These are phyloP conservation scores for Stereum hirsutum DNA, from an alignment of 1,284 basidiomycete species.

Conservation along the genomic window DNA sequence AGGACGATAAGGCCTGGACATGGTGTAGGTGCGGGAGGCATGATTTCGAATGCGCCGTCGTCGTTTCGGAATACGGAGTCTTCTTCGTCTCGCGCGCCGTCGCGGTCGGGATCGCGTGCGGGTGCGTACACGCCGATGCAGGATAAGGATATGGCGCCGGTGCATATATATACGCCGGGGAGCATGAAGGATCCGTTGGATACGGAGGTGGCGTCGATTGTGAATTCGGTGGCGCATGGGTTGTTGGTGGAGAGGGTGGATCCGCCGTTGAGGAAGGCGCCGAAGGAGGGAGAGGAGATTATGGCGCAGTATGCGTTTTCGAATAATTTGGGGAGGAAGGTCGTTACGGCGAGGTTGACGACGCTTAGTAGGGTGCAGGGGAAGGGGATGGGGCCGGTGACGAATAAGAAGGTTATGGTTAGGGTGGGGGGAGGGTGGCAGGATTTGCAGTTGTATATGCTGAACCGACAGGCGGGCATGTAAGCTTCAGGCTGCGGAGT, in stretches of 20 bases:
- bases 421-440: constrained; percentile 86
- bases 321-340: constrained; percentile 59
- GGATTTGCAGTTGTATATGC: constrained; percentile 72
- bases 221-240: constrained; percentile 69
- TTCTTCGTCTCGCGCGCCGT: constrained; percentile 38
- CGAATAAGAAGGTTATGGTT: constrained; percentile 79
- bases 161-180: constrained; percentile 57
- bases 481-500: no score
- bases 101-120: constrained; percentile 56
- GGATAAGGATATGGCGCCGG: constrained; percentile 33
- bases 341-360: constrained; percentile 74
- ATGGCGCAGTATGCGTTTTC: constrained; percentile 78
- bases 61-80: constrained; percentile 59
- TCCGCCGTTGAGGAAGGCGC: constrained; percentile 54
- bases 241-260: constrained; percentile 75
- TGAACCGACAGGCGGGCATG: constrained; percentile 45
- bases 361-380: constrained; percentile 57
- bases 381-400: constrained; percentile 32
- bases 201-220: constrained; percentile 64
- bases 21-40: no score
- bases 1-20: constrained; percentile 28
- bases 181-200: constrained; percentile 78
- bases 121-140: constrained; percentile 45
- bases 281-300: constrained; percentile 70
- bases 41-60: constrained; percentile 44